Conservation (phyloP, 208 protist genomes). For the Leishmania major region DNA sequence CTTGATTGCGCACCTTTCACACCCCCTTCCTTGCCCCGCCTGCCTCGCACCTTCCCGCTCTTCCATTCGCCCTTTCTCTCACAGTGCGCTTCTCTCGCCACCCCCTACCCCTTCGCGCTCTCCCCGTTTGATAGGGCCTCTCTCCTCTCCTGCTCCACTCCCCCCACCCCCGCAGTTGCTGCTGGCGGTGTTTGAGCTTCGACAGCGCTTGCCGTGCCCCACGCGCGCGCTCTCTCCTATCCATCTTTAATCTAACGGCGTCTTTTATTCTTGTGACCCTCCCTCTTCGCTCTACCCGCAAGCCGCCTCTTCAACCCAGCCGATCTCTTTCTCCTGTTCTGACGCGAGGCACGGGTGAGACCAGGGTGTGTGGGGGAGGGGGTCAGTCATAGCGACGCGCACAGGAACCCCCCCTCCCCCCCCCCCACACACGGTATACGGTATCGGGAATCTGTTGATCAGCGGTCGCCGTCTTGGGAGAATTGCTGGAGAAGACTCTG, state of each 20-base stretch:
- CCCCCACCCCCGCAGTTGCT: neutral
- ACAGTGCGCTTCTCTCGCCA: conserved; percentile 2
- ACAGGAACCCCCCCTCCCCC: neutral
- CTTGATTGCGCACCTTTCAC: neutral
- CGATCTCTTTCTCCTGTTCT: neutral
- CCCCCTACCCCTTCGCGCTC: neutral
- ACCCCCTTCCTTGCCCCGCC: neutral
- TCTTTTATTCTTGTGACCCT: neutral
- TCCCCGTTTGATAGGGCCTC: neutral
- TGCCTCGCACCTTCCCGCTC: neutral
- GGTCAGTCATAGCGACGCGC: neutral
- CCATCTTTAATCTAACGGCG: neutral
- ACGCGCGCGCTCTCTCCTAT: neutral
- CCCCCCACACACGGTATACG: neutral
- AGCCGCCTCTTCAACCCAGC: neutral
- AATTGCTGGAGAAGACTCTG: neutral
- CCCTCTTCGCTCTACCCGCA: neutral
- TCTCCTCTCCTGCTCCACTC: neutral
- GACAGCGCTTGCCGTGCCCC: neutral
- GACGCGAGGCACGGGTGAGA: neutral
- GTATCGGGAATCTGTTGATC: neutral
- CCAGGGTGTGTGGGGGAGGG: too few species aligned
- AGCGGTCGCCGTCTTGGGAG: neutral
- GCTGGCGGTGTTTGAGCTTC: neutral
- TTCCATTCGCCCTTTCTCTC: neutral